Evolutionary conservation across 2,329 filamentous ascomycete genomes (phyloP), one percentile per base, ranked within the genome.

Genomic region (Claviceps purpurea): DNA sequence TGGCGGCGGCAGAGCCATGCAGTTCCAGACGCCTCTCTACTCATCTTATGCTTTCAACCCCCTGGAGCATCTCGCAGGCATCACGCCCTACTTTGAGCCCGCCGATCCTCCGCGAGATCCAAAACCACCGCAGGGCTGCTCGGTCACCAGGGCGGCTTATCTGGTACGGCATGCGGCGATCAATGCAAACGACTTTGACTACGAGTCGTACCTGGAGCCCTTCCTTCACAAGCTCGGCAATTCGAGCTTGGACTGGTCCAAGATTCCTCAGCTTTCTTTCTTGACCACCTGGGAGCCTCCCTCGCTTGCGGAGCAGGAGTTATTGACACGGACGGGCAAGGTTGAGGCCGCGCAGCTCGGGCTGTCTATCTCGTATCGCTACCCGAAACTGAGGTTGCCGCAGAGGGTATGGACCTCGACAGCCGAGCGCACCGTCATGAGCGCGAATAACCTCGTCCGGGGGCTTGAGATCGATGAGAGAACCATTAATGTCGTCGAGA

Each of bases 401-500:
- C 68, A 70, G 54, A 73, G 73, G 48, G 70, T 84, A 1, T 84
- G 80, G 79, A 73, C 79, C 1, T 81, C 77, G 6, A 82, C 79
- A 0, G 80, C 81, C 0, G 79, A 83, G 63, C 68, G 81, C 18
- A 84, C 81, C 0, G 68, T 72, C 44, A 73, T 78, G 62, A 79
- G 76, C 8, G 79, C 81, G 0, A 66, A 77, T 58, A 73, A 75
- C 0, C 73, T 85, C 16, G 77, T 81, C 26, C 70, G 74, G 3
- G 80, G 79, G 0, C 67, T 81, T 10, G 75, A 79, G 56, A 64
- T 67, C 4, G 72, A 73, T 45, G 75, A 74, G 56, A 72, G 75
- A 54, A 68, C 69, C 49, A 81, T 81, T 54, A 66, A 76, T 47
- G 69, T 81, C 7, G 71, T 79, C 45, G 69, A 70, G 56, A 68